Evolutionary conservation across 2,329 filamentous ascomycete species (phyloP).

Genomic region (Geosmithia flava): DNA sequence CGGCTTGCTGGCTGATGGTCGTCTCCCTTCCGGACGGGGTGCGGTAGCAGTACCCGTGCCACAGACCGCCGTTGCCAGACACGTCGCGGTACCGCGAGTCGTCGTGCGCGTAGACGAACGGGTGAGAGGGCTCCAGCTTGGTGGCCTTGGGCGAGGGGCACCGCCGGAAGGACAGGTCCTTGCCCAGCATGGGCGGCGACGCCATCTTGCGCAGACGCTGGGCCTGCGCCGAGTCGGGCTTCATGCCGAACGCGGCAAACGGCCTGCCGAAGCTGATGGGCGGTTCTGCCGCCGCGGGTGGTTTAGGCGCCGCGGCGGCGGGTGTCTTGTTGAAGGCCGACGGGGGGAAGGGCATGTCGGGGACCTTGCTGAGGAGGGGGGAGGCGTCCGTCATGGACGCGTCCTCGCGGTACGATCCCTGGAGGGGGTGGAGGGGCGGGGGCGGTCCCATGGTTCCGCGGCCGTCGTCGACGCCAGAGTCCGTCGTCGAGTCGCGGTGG

Average conservation of each 20-base stretch:
- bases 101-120: constrained; percentile 33
- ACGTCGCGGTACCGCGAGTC: constrained; percentile 40
- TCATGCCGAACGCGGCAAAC: constrained; percentile 26
- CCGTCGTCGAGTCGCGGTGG: constrained; percentile 23
- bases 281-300: neutral
- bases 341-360: constrained; percentile 1
- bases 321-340: constrained; percentile 1
- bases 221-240: constrained; percentile 12
- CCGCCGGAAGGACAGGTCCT: constrained; percentile 66
- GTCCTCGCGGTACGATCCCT: neutral
- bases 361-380: neutral
- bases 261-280: constrained; percentile 27
- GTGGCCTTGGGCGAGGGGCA: constrained; percentile 77
- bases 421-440: neutral
- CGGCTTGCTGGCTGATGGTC: neutral
- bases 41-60: constrained; percentile 59
- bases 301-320: no score
- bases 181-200: constrained; percentile 80
- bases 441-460: constrained; percentile 12
- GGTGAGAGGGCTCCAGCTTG: constrained; percentile 69
- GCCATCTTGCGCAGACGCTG: constrained; percentile 36
- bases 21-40: constrained; percentile 1
- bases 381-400: neutral
- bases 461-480: constrained; percentile 15
- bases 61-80: constrained; percentile 53